These are phyloP conservation scores for Hypoxylon sp. DNA, from an alignment of 2,329 filamentous ascomycete genomes.

Conservation along the genomic window DNA sequence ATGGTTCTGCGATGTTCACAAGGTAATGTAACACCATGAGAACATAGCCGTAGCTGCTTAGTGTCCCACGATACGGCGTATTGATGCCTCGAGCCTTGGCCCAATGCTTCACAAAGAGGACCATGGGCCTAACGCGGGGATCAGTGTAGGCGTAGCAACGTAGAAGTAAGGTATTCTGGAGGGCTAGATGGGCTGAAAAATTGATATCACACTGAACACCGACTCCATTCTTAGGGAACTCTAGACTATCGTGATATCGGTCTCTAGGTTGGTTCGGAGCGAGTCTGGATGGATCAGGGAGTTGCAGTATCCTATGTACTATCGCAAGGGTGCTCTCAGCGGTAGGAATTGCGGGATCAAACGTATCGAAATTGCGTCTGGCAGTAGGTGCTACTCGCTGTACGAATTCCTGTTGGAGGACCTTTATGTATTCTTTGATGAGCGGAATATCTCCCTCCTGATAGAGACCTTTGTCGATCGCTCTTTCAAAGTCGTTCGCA, in stretches of 20 bases:
- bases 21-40: conserved; percentile 93
- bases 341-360: conserved; percentile 56
- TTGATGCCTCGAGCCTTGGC: conserved; percentile 88
- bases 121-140: conserved; percentile 78
- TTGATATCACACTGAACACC: conserved; percentile 95
- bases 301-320: conserved; percentile 58
- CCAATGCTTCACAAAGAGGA: conserved; percentile 92
- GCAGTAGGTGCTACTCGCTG: conserved; percentile 35
- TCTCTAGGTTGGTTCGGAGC: conserved; percentile 65
- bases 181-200: conserved; percentile 84
- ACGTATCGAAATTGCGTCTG: conserved; percentile 29
- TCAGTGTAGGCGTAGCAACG: conserved; percentile 87
- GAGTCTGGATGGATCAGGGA: conserved; percentile 65
- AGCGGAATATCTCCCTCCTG: conserved; percentile 51
- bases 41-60: conserved; percentile 92
- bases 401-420: conserved; percentile 61
- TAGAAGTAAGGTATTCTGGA: conserved; percentile 86
- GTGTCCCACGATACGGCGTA: conserved; percentile 84
- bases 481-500: conserved; percentile 66
- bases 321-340: conserved; percentile 51
- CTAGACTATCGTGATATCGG: conserved; percentile 71
- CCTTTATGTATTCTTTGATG: conserved; percentile 63
- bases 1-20: conserved; percentile 82
- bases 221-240: conserved; percentile 80
- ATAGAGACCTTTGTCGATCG: conserved; percentile 63